Conservation (phyloP, 108 stramenopile species). For the Pinguiococcus pyrenoidosus region DNA sequence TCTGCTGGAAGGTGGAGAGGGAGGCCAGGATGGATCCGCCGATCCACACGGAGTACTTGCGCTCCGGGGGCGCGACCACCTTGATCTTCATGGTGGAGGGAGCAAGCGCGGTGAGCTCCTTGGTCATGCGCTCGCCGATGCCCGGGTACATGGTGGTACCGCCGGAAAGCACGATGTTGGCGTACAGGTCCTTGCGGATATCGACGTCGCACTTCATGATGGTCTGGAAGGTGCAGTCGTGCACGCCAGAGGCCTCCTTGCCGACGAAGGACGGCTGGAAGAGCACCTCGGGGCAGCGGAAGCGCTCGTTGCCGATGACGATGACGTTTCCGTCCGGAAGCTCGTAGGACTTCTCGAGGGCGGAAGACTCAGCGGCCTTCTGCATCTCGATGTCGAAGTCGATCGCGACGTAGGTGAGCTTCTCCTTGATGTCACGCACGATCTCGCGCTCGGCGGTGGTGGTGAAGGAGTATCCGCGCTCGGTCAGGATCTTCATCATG, state of each 20-base stretch:
- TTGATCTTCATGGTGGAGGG: conserved; percentile 51
- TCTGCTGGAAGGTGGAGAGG: conserved; percentile 15
- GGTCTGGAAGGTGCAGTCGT: conserved; percentile 50
- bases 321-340: background rate
- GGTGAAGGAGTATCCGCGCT: background rate
- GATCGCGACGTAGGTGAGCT: conserved; percentile 1
- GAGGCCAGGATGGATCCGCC: conserved; percentile 16
- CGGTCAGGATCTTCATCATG: background rate
- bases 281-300: conserved; percentile 14
- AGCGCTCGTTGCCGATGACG: conserved; percentile 7
- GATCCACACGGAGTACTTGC: conserved; percentile 15
- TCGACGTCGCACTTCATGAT: conserved; percentile 57
- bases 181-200: conserved; percentile 57
- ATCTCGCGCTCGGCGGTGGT: background rate
- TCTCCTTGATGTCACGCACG: background rate
- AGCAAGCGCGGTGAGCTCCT: conserved; percentile 40
- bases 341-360: background rate
- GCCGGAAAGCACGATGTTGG: conserved; percentile 55
- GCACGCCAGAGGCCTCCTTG: conserved; percentile 5
- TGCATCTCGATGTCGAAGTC: background rate
- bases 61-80: conserved; percentile 37
- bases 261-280: conserved; percentile 38
- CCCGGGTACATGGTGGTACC: conserved; percentile 48
- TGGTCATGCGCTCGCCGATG: conserved; percentile 52
- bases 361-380: background rate